Evolutionary conservation across 2,329 filamentous ascomycete species (phyloP), one percentile per base, ranked within the genome.

Genomic region (Dactylonectria macrodidyma): DNA sequence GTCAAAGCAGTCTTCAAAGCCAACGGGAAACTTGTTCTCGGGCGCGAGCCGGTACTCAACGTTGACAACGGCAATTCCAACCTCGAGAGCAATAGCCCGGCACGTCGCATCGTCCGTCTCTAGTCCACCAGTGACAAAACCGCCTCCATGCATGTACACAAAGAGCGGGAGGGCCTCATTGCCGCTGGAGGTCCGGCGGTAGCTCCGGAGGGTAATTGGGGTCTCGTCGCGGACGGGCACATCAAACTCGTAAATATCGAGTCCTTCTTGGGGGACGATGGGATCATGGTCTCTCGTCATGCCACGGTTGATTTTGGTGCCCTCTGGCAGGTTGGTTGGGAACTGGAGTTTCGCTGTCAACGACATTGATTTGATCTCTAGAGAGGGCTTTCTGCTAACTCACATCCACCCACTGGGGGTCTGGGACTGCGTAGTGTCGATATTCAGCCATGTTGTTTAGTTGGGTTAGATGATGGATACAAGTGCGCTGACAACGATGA

Each of bases 21-120:
- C 81, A 3, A 74, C 74, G 0, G 86, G 86, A 60, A 87, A 88
- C 54, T 79, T 80, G 67, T 86, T 76, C 70, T 88, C 86, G 0
- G 86, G 87, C 1, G 84, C 84, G 16, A 88, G 81, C 0, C 86
- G 76, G 71, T 88, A 88, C 48, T 86, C 84, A 1, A 87, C 81
- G 65, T 83, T 87, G 8, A 87, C 76, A 19, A 83, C 82, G 0
- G 83, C 78, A 30, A 81, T 63, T 6, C 52, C 64, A 4, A 77
- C 24, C 46, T 75, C 67, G 0, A 69, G 30, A 1, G 77, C 75
- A 30, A 78, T 61, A 5, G 69, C 71, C 5, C 74, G 69, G 33
- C 73, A 78, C 1, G 72, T 74, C 8, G 63, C 47, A n/a, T 77
- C 76, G 47, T 78, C 75, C 4, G 75, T 78, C 41, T 78, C 76